These are phyloP conservation scores for Hydnomerulius pinastri DNA, from an alignment of 768 basidiomycete species.

Conservation along the genomic window DNA sequence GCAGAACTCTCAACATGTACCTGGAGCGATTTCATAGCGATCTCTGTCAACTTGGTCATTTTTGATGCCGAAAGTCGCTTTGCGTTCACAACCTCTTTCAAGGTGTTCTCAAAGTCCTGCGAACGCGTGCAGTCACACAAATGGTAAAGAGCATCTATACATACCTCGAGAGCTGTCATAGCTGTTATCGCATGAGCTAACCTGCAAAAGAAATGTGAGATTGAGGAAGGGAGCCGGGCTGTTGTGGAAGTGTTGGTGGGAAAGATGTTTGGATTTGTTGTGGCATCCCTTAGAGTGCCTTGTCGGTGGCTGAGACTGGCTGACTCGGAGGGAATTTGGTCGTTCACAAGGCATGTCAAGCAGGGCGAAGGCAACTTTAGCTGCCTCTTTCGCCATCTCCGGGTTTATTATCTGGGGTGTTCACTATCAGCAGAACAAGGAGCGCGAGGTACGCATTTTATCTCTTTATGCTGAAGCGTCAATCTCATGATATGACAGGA, in stretches of 20 bases:
- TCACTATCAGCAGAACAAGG: slow-evolving; percentile 81
- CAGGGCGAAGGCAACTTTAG: slow-evolving; percentile 75
- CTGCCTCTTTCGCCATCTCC: slow-evolving; percentile 61
- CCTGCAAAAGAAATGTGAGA: slow-evolving; percentile 11
- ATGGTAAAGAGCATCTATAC: not conserved
- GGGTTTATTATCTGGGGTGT: slow-evolving; percentile 84
- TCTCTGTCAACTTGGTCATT: slow-evolving; percentile 74
- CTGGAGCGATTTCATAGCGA: slow-evolving; percentile 75
- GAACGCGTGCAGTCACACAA: slow-evolving; percentile 10
- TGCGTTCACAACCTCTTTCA: slow-evolving; percentile 81
- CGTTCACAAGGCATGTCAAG: slow-evolving; percentile 50
- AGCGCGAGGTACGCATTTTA: slow-evolving; percentile 63
- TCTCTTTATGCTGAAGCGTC: not conserved
- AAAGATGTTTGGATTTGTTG: slow-evolving; percentile 45
- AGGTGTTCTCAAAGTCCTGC: slow-evolving; percentile 77
- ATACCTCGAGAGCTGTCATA: slow-evolving; percentile 48
- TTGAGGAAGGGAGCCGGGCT: slow-evolving; percentile 13
- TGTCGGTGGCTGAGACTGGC: slow-evolving; percentile 19
- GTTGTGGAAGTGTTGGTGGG: slow-evolving; percentile 16
- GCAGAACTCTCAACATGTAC: slow-evolving; percentile 43
- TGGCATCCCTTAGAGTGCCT: slow-evolving; percentile 4
- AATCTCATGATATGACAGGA: slow-evolving; percentile 46
- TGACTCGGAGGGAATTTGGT: too few species aligned
- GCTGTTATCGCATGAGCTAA: slow-evolving; percentile 19
- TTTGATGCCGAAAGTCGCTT: slow-evolving; percentile 88